phyloP scores from a whole-genome alignment of 1,284 basidiomycete genomes.

The Cryptococcus sp. region DNA sequence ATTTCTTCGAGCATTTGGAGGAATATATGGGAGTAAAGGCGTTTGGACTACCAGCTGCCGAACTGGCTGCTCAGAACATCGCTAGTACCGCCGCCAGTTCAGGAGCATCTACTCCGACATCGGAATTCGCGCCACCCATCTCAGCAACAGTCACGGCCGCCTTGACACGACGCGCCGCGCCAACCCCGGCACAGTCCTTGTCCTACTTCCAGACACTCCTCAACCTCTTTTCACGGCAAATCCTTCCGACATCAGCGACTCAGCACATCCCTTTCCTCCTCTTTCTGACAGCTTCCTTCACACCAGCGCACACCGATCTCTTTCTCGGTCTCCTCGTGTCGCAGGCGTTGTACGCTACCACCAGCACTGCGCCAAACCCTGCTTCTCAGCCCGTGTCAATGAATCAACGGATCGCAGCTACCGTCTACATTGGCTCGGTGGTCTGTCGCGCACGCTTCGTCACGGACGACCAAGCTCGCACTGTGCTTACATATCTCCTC shows the following conservation, averaged over 20 bases:
- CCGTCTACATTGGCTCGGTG: constrained; percentile 88
- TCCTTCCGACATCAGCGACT: constrained; percentile 93
- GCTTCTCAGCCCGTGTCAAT: constrained; percentile 39
- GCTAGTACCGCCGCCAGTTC: constrained; percentile 22
- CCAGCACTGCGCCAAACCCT: constrained; percentile 24
- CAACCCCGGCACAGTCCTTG: constrained; percentile 41
- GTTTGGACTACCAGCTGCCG: constrained; percentile 29
- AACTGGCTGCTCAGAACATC: constrained; percentile 39
- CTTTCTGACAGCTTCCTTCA: constrained; percentile 92
- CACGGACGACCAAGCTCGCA: constrained; percentile 70
- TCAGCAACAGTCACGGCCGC: constrained; percentile 18
- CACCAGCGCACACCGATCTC: constrained; percentile 84
- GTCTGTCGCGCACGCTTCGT: constrained; percentile 90
- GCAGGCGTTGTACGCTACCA: constrained; percentile 78
- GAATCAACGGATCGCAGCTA: constrained; percentile 71
- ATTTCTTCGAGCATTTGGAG: constrained; percentile 75
- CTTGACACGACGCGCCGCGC: constrained; percentile 17
- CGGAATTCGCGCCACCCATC: constrained; percentile 30
- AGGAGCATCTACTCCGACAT: constrained; percentile 37
- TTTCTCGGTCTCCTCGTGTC: constrained; percentile 92
- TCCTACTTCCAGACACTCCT: constrained; percentile 84
- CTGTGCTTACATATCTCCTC: constrained; percentile 80
- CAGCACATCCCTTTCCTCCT: constrained; percentile 96
- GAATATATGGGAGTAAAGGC: constrained; percentile 43
- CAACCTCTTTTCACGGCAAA: constrained; percentile 87